Percentiles rank a stretch among this genome's conserved stretches.
Conservation (phyloP, 139 green algal species). For the Micractinium conductrix region DNA sequence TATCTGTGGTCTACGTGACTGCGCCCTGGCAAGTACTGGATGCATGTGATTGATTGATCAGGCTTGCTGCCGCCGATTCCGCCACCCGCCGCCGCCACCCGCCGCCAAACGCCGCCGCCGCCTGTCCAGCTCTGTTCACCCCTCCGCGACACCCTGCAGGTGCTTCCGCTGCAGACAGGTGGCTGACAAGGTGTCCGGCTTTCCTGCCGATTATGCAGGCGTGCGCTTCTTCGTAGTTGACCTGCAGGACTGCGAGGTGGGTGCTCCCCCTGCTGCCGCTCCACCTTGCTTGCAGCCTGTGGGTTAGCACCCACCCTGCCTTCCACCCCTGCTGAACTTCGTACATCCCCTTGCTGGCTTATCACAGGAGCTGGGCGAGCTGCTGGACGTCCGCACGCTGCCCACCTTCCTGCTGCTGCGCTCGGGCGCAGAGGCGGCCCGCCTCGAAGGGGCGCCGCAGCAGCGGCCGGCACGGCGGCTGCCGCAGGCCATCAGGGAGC, state of each 20-base stretch:
- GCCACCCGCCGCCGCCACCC: not conserved
- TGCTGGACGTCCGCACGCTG: constrained; percentile 31
- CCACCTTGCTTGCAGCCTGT: not conserved
- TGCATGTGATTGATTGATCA: not conserved
- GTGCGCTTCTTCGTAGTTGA: constrained; percentile 31
- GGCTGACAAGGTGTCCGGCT: constrained; percentile 37
- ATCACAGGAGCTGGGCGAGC: constrained; percentile 26
- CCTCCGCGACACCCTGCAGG: not conserved
- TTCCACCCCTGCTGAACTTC: not conserved
- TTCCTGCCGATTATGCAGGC: constrained; percentile 29
- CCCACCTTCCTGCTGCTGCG: constrained; percentile 39
- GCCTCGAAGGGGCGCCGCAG: constrained; percentile 43
- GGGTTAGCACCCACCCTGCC: not conserved
- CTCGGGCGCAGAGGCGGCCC: constrained; percentile 1
- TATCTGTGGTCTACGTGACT: constrained; percentile 2
- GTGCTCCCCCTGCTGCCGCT: not conserved
- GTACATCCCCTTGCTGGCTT: not conserved
- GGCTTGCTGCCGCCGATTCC: not conserved
- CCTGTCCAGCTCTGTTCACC: not conserved
- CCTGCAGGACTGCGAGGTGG: constrained; percentile 27
- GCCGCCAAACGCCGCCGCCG: not conserved
- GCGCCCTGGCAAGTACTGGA: constrained; percentile 10
- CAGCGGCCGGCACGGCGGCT: constrained; percentile 41
- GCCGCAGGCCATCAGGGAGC: constrained; percentile 28
- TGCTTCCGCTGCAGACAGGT: constrained; percentile 52